Conservation (phyloP, 1,284 basidiomycete species). For the Leccinum fuscescens region DNA sequence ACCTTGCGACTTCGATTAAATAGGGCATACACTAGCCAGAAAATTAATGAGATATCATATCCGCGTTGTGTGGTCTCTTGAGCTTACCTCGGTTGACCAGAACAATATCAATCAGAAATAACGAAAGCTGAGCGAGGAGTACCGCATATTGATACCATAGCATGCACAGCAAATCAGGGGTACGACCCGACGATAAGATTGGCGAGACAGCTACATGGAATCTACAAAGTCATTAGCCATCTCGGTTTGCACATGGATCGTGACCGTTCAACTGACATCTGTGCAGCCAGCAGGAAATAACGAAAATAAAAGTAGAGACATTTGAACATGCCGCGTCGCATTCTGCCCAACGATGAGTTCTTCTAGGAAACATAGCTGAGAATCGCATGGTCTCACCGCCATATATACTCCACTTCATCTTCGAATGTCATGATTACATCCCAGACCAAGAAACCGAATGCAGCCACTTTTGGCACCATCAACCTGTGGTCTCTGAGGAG, state of each 20-base stretch:
- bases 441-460: conserved; percentile 18
- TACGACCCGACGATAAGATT: conserved; percentile 13
- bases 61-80: too few species aligned
- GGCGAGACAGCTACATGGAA: conserved; percentile 10
- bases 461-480: conserved; percentile 14
- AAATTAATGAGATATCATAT: neutral
- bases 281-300: conserved; percentile 14
- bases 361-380: neutral
- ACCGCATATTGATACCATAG: conserved; percentile 18
- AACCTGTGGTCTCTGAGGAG: neutral
- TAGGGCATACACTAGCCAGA: conserved; percentile 17
- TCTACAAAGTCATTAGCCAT: conserved; percentile 6
- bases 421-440: conserved; percentile 17
- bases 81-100: conserved; percentile 22
- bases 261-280: conserved; percentile 15
- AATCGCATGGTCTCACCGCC: conserved; percentile 17
- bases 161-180: conserved; percentile 11
- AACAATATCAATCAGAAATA: conserved; percentile 12
- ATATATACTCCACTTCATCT: conserved; percentile 23
- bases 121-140: conserved; percentile 1
- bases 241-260: neutral
- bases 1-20: conserved; percentile 23
- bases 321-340: conserved; percentile 15
- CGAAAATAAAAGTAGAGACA: conserved; percentile 26
- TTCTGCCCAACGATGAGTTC: conserved; percentile 9